These are phyloP conservation scores for Huntiella decipiens DNA, from an alignment of 2,329 filamentous ascomycete genomes.

Conservation along the genomic window DNA sequence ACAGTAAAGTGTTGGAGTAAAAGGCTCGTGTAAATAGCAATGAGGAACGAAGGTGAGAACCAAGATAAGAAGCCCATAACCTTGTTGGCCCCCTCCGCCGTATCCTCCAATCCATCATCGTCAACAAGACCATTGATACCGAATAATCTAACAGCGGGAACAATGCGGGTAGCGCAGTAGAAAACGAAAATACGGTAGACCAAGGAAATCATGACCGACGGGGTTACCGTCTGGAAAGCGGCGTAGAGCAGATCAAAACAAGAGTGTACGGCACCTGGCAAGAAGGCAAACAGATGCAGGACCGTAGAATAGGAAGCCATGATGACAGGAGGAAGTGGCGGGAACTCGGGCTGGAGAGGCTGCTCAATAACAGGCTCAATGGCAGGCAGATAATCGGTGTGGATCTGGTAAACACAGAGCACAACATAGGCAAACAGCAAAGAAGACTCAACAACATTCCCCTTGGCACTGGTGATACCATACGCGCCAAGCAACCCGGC, in stretches of 20 bases:
- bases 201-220: conserved; percentile 86
- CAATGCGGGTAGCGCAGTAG: conserved; percentile 88
- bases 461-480: conserved; percentile 82
- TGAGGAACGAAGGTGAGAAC: conserved; percentile 86
- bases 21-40: conserved; percentile 89
- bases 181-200: conserved; percentile 88
- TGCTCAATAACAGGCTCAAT: conserved; percentile 36
- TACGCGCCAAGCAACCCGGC: conserved; percentile 84
- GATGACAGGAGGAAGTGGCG: conserved; percentile 88
- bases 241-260: conserved; percentile 74
- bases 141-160: conserved; percentile 76
- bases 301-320: conserved; percentile 96
- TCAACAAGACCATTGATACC: conserved; percentile 68
- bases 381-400: conserved; percentile 82
- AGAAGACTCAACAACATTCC: conserved; percentile 88
- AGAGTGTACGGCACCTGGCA: conserved; percentile 70
- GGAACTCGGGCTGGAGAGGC: conserved; percentile 60
- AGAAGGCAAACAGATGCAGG: conserved; percentile 59
- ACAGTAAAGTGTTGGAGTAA: conserved; percentile 89
- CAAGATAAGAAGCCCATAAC: conserved; percentile 72
- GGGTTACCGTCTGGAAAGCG: conserved; percentile 86
- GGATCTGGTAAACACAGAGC: conserved; percentile 98
- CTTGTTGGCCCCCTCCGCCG: conserved; percentile 56
- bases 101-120: conserved; percentile 67
- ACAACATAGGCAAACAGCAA: conserved; percentile 92